Conservation (phyloP, 1,139 yeast species). For the Debaryomyces udenii region DNA sequence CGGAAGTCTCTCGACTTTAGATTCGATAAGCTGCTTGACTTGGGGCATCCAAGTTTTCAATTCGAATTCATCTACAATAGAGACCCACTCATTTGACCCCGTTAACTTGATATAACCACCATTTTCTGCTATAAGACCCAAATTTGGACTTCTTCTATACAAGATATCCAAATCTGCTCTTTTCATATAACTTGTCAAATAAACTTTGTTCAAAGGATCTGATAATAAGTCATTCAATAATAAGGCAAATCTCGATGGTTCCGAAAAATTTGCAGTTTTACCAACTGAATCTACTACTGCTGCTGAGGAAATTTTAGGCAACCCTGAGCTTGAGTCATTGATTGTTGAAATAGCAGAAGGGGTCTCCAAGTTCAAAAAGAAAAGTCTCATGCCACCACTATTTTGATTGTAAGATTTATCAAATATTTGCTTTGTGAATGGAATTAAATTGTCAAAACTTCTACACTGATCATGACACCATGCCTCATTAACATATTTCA, state of each 20-base stretch:
- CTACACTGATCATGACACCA: conserved; percentile 60
- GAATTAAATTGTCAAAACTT: conserved; percentile 26
- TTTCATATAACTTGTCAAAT: conserved; percentile 67
- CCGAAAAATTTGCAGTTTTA: conserved; percentile 34
- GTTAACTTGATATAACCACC: conserved; percentile 74
- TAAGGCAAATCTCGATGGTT: conserved; percentile 52
- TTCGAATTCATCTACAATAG: conserved; percentile 57
- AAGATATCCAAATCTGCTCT: conserved; percentile 65
- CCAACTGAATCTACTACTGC: conserved; percentile 24
- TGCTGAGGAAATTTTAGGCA: background rate
- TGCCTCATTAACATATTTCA: conserved; percentile 57
- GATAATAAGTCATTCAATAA: conserved; percentile 52
- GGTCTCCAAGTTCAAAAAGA: conserved; percentile 58
- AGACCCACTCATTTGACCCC: conserved; percentile 61
- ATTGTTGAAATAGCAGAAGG: conserved; percentile 32
- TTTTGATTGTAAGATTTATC: conserved; percentile 38
- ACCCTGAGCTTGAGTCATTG: conserved; percentile 15
- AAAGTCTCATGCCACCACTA: conserved; percentile 47
- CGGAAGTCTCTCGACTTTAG: conserved; percentile 78
- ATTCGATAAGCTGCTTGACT: conserved; percentile 59
- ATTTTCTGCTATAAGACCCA: conserved; percentile 88
- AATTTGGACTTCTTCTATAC: conserved; percentile 64
- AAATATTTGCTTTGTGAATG: conserved; percentile 36
- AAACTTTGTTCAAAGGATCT: conserved; percentile 63
- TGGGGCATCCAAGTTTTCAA: conserved; percentile 63